A percentile compares a stretch with the other conserved stretches of the same genome.
Evolutionary conservation across 2,329 filamentous ascomycete species (phyloP).

Genomic region (Coniochaeta sp.): DNA sequence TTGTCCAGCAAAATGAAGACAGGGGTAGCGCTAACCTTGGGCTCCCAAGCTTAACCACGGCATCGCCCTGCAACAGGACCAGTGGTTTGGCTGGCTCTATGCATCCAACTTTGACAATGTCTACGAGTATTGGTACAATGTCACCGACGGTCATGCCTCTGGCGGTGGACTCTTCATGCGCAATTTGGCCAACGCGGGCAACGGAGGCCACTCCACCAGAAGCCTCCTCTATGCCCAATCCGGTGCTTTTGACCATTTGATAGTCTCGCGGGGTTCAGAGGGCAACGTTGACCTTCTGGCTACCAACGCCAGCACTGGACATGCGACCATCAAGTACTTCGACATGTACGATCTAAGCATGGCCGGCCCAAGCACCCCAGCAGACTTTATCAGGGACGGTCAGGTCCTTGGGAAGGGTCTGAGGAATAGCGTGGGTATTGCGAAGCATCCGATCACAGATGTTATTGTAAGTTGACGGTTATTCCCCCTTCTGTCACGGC

Average conservation of each 20-base stretch:
- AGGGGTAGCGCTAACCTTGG: background rate
- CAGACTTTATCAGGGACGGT: conserved; percentile 34
- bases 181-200: conserved; percentile 35
- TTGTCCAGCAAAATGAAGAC: background rate
- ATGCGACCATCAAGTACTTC: conserved; percentile 2
- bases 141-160: conserved; percentile 28
- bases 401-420: conserved; percentile 22
- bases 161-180: conserved; percentile 33
- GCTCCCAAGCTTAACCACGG: conserved; percentile 15
- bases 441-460: conserved; percentile 31
- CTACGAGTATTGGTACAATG: conserved; percentile 44
- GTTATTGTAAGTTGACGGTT: conserved; percentile 14
- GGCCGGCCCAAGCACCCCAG: background rate
- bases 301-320: background rate
- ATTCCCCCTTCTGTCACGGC: background rate
- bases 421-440: conserved; percentile 56
- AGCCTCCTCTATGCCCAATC: conserved; percentile 38
- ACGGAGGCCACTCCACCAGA: conserved; percentile 40
- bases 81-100: too few species aligned
- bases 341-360: conserved; percentile 17
- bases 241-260: conserved; percentile 40
- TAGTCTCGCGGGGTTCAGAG: conserved; percentile 24
- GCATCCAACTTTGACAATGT: conserved; percentile 33
- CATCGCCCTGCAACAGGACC: conserved; percentile 19
- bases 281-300: background rate